Percentiles rank a stretch among this genome's conserved stretches.
These are phyloP conservation scores for Choiromyces venosus DNA, from an alignment of 495 filamentous ascomycete species.

Conservation along the genomic window DNA sequence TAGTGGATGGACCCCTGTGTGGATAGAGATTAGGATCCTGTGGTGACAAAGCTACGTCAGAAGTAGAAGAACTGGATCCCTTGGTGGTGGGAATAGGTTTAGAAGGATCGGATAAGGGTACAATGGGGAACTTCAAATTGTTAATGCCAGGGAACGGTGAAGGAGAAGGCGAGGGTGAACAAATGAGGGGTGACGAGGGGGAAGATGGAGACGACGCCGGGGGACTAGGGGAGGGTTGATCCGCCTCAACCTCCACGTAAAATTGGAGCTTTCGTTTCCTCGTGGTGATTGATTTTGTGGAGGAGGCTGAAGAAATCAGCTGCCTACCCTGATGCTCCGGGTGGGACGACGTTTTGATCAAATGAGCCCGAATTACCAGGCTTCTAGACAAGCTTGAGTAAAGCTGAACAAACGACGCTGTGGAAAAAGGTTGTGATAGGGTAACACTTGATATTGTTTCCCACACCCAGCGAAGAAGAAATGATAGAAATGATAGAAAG, in stretches of 20 bases:
- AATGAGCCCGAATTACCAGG: constrained; percentile 3
- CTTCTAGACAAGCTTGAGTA: not conserved
- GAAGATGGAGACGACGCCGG: constrained; percentile 30
- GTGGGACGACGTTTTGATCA: constrained; percentile 34
- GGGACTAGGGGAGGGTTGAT: constrained; percentile 29
- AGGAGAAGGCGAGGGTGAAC: constrained; percentile 30
- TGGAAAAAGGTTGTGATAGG: not conserved
- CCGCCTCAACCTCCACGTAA: constrained; percentile 24
- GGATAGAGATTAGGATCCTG: constrained; percentile 5
- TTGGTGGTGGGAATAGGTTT: constrained; percentile 9
- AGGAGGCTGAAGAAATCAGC: constrained; percentile 37
- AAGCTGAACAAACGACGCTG: not conserved
- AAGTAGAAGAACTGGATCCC: constrained; percentile 21
- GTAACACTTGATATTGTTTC: not conserved
- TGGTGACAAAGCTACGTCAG: constrained; percentile 17
- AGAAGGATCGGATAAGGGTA: constrained; percentile 26
- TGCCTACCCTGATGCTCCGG: constrained; percentile 37
- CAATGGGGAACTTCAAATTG: constrained; percentile 20
- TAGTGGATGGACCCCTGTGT: not conserved
- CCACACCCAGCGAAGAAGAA: not conserved
- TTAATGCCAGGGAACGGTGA: constrained; percentile 34
- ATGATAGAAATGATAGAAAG: not conserved
- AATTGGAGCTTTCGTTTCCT: constrained; percentile 33
- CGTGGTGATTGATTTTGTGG: constrained; percentile 24
- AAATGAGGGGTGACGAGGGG: constrained; percentile 26